Evolutionary conservation across 2,329 filamentous ascomycete species (phyloP), one percentile per base, ranked within the genome.

Genomic region (Xylaria sp.): DNA sequence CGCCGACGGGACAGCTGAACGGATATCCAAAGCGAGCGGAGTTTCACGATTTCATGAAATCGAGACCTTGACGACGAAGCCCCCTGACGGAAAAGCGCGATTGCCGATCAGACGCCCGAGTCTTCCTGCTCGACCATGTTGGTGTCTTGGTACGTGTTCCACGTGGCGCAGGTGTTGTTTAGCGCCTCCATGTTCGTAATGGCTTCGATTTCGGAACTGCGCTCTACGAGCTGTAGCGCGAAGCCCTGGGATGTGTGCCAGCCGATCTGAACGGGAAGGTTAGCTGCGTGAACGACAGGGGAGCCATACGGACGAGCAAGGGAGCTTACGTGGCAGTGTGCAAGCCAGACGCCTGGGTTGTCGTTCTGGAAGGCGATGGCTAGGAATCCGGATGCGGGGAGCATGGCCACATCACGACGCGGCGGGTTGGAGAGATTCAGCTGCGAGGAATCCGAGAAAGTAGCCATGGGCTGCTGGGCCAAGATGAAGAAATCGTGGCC

Each of bases 241-340:
- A 88, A 81, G 51, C 85, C 86, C 70, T 83, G 81, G 44, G 76
- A 78, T 20, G 85, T 81, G 74, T 88, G 86, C 84, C 82, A 85
- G 44, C 81, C 81, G 68, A 85, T 84, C 74, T 84, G 78, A 71
- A 46, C 46, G 20, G 26, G 42, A 66, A 53, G 28, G 61, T 71
- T 42, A 69, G 63, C 33, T 20, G 13, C 17, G 31, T 26, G 28
- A 28, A 56, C 5, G 17, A 42, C 6, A 36, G 2, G 31, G 15
- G 46, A n/a, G 33, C n/a, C 7, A 6, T 15, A n/a, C 1, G 13
- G 28, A 63, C 6, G 36, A 33, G 20, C 13, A 23, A 42, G 11
- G 38, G 23, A 5, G 68, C 72, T 71, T 40, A 75, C 72, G 64
- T 77, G 75, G 65, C 76, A 78, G 66, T 78, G 76, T 74, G 83